Evolutionary conservation across 148 eudicot species (phyloP).

Genomic region (Linanthus parryae): DNA sequence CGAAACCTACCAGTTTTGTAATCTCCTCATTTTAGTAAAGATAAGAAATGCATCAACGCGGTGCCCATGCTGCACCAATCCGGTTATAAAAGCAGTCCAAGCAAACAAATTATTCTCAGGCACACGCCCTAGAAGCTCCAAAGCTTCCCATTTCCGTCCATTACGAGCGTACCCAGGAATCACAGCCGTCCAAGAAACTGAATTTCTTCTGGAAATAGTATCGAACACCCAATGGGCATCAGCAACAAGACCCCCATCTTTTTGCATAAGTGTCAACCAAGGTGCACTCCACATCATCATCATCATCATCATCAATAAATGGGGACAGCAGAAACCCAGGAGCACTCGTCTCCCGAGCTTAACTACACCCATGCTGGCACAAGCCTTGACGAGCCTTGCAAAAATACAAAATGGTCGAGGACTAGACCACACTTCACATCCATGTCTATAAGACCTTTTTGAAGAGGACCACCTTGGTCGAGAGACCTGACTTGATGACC

Average conservation of each 20-base stretch:
- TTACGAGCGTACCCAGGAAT: slow-evolving; percentile 53
- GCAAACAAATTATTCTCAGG: slow-evolving; percentile 37
- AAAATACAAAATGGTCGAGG: slow-evolving; percentile 56
- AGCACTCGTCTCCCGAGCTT: slow-evolving; percentile 55
- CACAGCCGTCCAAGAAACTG: slow-evolving; percentile 68
- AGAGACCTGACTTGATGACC: slow-evolving; percentile 45
- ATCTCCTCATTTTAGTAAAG: slow-evolving; percentile 47
- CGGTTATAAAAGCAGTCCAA: slow-evolving; percentile 84
- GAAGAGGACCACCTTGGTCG: slow-evolving; percentile 29
- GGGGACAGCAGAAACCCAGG: slow-evolving; percentile 40
- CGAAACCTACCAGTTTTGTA: too few relatives aligned
- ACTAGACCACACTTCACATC: slow-evolving; percentile 50
- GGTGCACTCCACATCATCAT: slow-evolving; percentile 61
- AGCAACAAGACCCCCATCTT: slow-evolving; percentile 43
- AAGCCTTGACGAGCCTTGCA: slow-evolving; percentile 51
- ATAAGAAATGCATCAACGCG: slow-evolving; percentile 32
- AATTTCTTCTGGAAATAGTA: slow-evolving; percentile 32
- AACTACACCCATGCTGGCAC: slow-evolving; percentile 34
- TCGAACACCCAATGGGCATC: slow-evolving; percentile 47
- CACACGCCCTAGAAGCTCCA: slow-evolving; percentile 45
- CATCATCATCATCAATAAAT: slow-evolving; percentile 34
- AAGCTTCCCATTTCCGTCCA: slow-evolving; percentile 45
- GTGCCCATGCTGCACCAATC: slow-evolving; percentile 61
- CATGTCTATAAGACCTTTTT: slow-evolving; percentile 44
- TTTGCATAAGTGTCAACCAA: slow-evolving; percentile 71